Conservation (phyloP, 1,139 yeast species). For the Candida sanyaensis region DNA sequence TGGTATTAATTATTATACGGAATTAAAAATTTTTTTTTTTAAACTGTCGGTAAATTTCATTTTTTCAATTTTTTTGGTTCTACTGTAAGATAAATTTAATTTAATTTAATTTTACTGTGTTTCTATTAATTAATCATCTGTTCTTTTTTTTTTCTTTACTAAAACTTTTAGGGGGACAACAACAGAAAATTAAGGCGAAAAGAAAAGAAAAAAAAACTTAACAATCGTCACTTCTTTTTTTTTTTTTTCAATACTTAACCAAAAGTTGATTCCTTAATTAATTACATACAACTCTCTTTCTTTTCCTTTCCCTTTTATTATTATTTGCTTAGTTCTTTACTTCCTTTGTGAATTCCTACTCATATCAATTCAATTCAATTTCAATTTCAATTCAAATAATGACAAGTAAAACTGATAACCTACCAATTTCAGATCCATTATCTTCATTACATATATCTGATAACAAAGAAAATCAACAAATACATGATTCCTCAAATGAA, state of each 20-base stretch:
- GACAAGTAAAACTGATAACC: not conserved
- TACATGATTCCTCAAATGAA: not conserved
- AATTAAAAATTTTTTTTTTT: too few relatives aligned
- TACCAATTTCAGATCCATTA: constrained; percentile 1
- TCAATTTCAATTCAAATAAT: too few relatives aligned
- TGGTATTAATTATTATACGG: too few relatives aligned
- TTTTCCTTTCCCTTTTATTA: too few relatives aligned
- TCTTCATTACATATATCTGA: not conserved
- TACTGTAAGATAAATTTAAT: too few relatives aligned
- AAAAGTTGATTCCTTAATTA: not conserved
- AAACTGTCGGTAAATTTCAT: too few relatives aligned
- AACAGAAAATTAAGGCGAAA: not conserved
- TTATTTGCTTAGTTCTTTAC: not conserved
- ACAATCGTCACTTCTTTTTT: not conserved
- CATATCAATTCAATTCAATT: not conserved
- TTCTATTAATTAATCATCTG: too few relatives aligned
- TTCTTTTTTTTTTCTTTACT: too few relatives aligned
- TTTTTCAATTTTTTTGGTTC: too few relatives aligned
- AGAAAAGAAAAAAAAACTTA: not conserved
- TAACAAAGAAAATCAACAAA: not conserved
- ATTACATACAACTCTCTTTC: not conserved
- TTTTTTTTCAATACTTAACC: not conserved
- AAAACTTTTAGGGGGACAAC: too few relatives aligned
- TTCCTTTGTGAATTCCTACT: not conserved
- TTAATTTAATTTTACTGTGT: too few relatives aligned